A percentile compares a stretch with the other conserved stretches of the same genome.
Conservation (phyloP, 148 eudicot genomes). For the Rhododendron griersonianum region DNA sequence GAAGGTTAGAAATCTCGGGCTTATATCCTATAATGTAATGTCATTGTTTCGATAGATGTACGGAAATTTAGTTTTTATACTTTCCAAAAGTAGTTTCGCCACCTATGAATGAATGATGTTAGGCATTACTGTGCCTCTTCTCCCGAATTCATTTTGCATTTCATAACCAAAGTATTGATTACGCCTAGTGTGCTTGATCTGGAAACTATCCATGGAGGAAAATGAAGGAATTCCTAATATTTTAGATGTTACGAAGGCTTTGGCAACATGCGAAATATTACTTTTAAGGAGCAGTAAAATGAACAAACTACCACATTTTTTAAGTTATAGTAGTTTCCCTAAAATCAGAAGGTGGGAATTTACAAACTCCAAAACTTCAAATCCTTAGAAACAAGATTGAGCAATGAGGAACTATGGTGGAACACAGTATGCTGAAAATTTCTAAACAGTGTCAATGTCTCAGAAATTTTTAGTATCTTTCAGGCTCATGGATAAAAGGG, state of each 20-base stretch:
- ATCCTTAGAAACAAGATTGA: background rate
- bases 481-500: background rate
- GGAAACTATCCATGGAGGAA: background rate
- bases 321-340: background rate
- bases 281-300: background rate
- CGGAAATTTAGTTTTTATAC: background rate
- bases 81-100: background rate
- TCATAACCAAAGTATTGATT: background rate
- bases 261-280: background rate
- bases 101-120: background rate
- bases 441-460: background rate
- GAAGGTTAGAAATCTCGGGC: slow-evolving; percentile 50
- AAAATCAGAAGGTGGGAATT: background rate
- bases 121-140: background rate
- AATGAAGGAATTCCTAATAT: background rate
- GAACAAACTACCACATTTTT: background rate
- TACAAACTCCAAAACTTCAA: background rate
- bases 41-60: background rate
- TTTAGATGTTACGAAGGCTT: background rate
- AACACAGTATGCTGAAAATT: background rate
- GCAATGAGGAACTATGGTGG: background rate
- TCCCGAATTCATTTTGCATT: background rate
- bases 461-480: no score
- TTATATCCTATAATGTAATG: background rate
- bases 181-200: background rate